Conservation (phyloP, 2,329 filamentous ascomycete species). For the Colletotrichum eleusines region DNA sequence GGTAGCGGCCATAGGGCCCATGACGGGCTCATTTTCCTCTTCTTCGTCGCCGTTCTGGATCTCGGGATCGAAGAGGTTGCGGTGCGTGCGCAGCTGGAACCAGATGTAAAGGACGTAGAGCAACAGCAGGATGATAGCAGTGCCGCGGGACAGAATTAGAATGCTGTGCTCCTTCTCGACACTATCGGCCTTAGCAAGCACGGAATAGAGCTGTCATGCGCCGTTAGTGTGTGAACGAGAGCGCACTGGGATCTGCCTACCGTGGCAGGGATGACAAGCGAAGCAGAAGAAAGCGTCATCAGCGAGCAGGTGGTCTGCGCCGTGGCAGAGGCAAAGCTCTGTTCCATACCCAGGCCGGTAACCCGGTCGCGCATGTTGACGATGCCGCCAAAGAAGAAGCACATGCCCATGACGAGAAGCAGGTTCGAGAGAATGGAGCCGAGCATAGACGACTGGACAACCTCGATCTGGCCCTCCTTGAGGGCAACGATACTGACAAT, state of each 20-base stretch:
- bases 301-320: conserved; percentile 82
- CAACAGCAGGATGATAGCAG: conserved; percentile 78
- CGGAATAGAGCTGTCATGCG: conserved; percentile 69
- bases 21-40: conserved; percentile 61
- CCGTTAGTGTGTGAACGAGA: conserved; percentile 17
- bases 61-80: conserved; percentile 76
- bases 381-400: conserved; percentile 81
- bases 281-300: conserved; percentile 81
- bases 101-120: conserved; percentile 82
- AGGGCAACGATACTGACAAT: conserved; percentile 96
- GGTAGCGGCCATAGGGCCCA: conserved; percentile 73
- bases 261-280: conserved; percentile 82
- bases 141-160: conserved; percentile 79
- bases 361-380: conserved; percentile 66
- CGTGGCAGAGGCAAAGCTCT: conserved; percentile 80
- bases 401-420: conserved; percentile 86
- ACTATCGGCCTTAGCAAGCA: conserved; percentile 62
- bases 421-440: conserved; percentile 96
- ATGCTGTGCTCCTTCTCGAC: conserved; percentile 67
- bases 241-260: conserved; percentile 54
- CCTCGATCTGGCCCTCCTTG: conserved; percentile 85
- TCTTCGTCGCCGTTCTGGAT: conserved; percentile 47
- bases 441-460: conserved; percentile 98
- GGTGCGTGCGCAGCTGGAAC: conserved; percentile 83
- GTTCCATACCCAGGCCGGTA: conserved; percentile 72